A percentile compares a stretch with the other conserved stretches of the same genome.
These are phyloP conservation scores for Fusarium metavorans DNA, from an alignment of 2,329 filamentous ascomycete species.

Conservation along the genomic window DNA sequence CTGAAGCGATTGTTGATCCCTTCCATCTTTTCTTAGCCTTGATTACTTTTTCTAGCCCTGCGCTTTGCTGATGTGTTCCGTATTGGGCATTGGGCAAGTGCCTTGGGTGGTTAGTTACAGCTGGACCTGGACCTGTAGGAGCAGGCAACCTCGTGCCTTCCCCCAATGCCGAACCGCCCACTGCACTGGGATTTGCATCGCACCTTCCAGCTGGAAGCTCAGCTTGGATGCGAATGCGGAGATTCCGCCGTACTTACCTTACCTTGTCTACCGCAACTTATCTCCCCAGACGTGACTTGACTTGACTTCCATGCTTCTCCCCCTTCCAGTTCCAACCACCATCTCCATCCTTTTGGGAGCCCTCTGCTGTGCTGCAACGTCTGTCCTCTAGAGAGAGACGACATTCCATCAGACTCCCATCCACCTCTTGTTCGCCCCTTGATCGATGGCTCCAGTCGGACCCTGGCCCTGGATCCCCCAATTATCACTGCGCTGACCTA, in stretches of 20 bases:
- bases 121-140: neutral
- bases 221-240: conserved; percentile 27
- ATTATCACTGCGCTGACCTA: conserved; percentile 24
- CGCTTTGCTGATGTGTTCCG: neutral
- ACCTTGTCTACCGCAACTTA: neutral
- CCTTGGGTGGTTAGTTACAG: neutral
- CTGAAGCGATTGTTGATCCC: conserved; percentile 27
- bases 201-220: conserved; percentile 8
- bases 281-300: neutral
- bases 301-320: neutral
- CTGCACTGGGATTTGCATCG: neutral
- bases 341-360: neutral
- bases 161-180: conserved; percentile 4
- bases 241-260: neutral
- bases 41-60: conserved; percentile 2
- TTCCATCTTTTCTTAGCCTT: conserved; percentile 14
- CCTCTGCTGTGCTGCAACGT: neutral
- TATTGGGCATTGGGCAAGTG: neutral
- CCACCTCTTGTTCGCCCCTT: neutral
- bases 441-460: conserved; percentile 25
- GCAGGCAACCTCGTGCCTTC: neutral
- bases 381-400: neutral
- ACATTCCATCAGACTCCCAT: conserved; percentile 1
- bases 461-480: conserved; percentile 24
- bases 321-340: conserved; percentile 2